Evolutionary conservation across 148 eudicot genomes (phyloP).

Genomic region (Silene uniflora): DNA sequence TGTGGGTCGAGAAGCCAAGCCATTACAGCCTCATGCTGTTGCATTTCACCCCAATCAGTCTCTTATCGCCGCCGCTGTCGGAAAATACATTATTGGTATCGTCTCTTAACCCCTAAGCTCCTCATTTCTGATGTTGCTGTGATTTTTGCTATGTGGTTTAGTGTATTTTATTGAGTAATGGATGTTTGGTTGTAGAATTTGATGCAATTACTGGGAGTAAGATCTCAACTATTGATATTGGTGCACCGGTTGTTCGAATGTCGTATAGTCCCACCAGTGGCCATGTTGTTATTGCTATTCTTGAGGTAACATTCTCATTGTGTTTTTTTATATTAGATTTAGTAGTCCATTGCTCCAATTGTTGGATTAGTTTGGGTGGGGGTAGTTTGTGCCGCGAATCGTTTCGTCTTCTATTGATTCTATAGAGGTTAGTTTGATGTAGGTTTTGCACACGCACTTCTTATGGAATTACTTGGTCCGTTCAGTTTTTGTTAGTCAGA

Average conservation of each 20-base stretch:
- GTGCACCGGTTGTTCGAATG: conserved; percentile 88
- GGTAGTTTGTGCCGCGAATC: background rate
- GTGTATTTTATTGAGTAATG: background rate
- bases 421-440: background rate
- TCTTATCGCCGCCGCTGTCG: conserved; percentile 65
- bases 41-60: conserved; percentile 91
- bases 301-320: conserved; percentile 54
- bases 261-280: conserved; percentile 80
- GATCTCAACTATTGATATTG: conserved; percentile 83
- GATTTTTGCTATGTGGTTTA: background rate
- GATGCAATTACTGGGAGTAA: conserved; percentile 90
- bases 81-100: conserved; percentile 74
- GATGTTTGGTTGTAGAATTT: conserved; percentile 49
- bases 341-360: background rate
- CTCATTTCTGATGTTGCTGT: background rate
- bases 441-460: background rate
- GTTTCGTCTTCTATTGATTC: background rate
- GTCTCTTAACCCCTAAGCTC: background rate
- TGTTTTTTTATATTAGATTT: background rate
- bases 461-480: background rate
- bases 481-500: background rate
- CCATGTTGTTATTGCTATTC: conserved; percentile 78
- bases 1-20: conserved; percentile 79
- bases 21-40: conserved; percentile 90
- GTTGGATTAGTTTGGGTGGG: background rate